Conservation (phyloP, 1,284 basidiomycete species). For the Malassezia equina region DNA sequence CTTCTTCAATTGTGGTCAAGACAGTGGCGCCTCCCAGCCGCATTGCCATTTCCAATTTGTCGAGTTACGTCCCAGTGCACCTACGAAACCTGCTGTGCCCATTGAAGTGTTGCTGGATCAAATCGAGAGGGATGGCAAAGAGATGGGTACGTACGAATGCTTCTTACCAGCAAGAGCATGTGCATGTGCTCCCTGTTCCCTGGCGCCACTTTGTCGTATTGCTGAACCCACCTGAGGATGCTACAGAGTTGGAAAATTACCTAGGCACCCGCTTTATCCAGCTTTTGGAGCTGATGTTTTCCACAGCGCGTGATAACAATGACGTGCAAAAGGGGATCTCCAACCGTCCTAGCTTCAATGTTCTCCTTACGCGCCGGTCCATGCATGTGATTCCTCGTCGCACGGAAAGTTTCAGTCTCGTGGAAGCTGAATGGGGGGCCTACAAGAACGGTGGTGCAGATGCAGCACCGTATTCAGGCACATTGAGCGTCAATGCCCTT, state of each 20-base stretch:
- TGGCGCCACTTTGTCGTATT: conserved; percentile 45
- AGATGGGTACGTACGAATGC: conserved; percentile 19
- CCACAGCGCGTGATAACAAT: conserved; percentile 7
- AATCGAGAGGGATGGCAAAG: conserved; percentile 38
- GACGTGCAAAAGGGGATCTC: neutral
- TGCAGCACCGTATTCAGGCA: conserved; percentile 14
- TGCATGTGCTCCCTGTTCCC: conserved; percentile 35
- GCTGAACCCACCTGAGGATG: conserved; percentile 19
- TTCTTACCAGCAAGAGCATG: conserved; percentile 12
- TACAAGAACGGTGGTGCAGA: conserved; percentile 1
- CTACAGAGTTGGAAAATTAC: conserved; percentile 20
- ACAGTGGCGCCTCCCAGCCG: conserved; percentile 36
- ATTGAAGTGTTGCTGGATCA: conserved; percentile 33
- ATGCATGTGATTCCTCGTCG: conserved; percentile 42
- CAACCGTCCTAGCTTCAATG: conserved; percentile 32
- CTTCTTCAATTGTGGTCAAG: conserved; percentile 44
- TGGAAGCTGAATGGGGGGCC: conserved; percentile 10
- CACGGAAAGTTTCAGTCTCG: conserved; percentile 24
- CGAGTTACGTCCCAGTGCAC: conserved; percentile 22
- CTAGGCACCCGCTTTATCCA: conserved; percentile 31
- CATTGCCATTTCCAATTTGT: conserved; percentile 44
- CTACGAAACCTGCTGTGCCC: conserved; percentile 21
- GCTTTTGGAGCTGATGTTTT: conserved; percentile 36
- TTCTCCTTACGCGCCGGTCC: conserved; percentile 35
- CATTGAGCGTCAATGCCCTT: conserved; percentile 32